Evolutionary conservation across 179 eudicot genomes (phyloP), one percentile per base, ranked within the genome.

Genomic region (Drosera spatulata): DNA sequence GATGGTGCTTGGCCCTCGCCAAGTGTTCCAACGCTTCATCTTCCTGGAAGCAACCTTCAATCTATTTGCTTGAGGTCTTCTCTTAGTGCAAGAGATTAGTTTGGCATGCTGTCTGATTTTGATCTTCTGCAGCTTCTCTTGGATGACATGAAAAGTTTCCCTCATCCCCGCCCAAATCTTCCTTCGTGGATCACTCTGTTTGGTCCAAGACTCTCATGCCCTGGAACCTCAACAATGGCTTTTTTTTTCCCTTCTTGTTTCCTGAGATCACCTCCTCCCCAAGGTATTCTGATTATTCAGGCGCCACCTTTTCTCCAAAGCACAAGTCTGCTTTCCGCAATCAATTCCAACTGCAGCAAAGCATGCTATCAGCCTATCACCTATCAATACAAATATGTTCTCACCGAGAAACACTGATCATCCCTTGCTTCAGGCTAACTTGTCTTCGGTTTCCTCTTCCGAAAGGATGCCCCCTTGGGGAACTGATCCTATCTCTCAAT

Each of bases 391-490:
- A 46, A 47, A 61, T 50, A 39, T 58, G 10, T 69, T 63, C 56
- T 68, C 77, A 43, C 73, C 77, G 10, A 73, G 56, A 56, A 63
- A 58, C 13, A 53, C 57, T 6, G 77, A 73, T 15, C 82, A 83
- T 52, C 69, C 81, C 43, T 47, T 80, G 14, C 58, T 78, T 67
- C 85, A 83, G 68, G 72, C 80, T 66, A 72, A 84, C 6, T 63
- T 76, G 56, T 73, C 45, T 43, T 43, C 73, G 48, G 71, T 66
- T 3, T 74, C 85, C 9, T 75, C 85, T 65, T 79, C 87, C 41
- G 70, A 82, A 57, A 75, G 79, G 66, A 75, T 77, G 74, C 77
- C 88, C 0, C 88, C 88, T 0, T 70, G 83, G 70, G 72, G 80
- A 45, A 41, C 73, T 68, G 89, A 81, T 11, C 85, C 83, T 3